Evolutionary conservation across 805 yeast genomes (phyloP).

Genomic region (Saccharomyces kudriavzevii): DNA sequence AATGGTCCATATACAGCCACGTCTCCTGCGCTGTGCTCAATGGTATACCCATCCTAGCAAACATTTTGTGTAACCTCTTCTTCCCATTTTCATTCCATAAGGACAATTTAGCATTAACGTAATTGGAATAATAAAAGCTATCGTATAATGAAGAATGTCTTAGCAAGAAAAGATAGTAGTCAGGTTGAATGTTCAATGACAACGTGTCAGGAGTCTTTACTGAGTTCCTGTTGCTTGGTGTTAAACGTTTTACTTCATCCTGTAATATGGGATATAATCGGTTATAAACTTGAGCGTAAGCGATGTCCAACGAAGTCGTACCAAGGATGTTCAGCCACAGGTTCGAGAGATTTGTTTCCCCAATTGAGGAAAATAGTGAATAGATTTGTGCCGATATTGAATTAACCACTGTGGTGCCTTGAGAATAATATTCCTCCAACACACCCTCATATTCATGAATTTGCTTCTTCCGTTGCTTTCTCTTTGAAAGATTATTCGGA

Average conservation of each 20-base stretch:
- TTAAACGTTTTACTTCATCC: constrained; percentile 75
- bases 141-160: constrained; percentile 93
- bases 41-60: constrained; percentile 94
- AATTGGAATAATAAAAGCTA: constrained; percentile 83
- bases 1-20: constrained; percentile 85
- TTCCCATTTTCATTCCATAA: constrained; percentile 91
- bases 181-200: constrained; percentile 61
- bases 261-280: constrained; percentile 62
- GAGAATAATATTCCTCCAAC: constrained; percentile 70
- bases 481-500: constrained; percentile 3
- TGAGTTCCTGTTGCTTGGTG: constrained; percentile 31
- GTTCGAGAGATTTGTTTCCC: constrained; percentile 60
- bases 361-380: constrained; percentile 69
- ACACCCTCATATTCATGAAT: constrained; percentile 42
- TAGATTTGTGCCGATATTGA: constrained; percentile 76
- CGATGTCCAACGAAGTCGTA: constrained; percentile 67
- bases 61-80: constrained; percentile 76
- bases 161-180: constrained; percentile 74
- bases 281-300: constrained; percentile 68
- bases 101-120: constrained; percentile 76
- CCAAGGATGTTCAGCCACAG: constrained; percentile 90
- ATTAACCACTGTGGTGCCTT: constrained; percentile 70
- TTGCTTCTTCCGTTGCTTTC: constrained; percentile 35
- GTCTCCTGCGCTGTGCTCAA: constrained; percentile 80
- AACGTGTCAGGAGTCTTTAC: constrained; percentile 35